Percentiles rank a stretch among this genome's conserved stretches.
phyloP scores from a whole-genome alignment of 2,329 filamentous ascomycete genomes.

The Penicillium aurantiogriseum region DNA sequence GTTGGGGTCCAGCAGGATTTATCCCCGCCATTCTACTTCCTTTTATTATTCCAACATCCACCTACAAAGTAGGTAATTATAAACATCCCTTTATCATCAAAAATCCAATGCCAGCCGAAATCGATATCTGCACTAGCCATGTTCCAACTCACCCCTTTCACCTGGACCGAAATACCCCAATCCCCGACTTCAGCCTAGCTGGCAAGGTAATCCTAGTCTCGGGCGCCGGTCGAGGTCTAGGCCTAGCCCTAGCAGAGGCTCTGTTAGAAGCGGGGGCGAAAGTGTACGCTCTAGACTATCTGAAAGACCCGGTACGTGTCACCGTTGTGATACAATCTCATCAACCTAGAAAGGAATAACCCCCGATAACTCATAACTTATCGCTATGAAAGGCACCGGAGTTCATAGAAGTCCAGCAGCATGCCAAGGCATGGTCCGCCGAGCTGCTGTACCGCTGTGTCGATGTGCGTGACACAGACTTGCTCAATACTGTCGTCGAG shows the following conservation, averaged over 20 bases:
- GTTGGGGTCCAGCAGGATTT: background rate
- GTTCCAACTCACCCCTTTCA: background rate
- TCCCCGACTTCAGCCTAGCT: background rate
- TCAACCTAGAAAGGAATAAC: background rate
- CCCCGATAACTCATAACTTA: background rate
- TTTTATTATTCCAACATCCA: background rate
- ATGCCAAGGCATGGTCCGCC: slow-evolving; percentile 38
- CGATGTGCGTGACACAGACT: slow-evolving; percentile 71
- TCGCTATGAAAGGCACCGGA: background rate
- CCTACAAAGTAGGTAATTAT: too few species aligned
- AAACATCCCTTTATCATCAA: background rate
- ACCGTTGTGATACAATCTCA: background rate
- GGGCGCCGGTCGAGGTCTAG: background rate
- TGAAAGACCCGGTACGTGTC: background rate
- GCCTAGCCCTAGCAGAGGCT: background rate
- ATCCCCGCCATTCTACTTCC: background rate
- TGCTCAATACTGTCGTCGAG: slow-evolving; percentile 65
- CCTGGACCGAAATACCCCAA: too few species aligned
- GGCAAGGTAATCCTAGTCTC: background rate
- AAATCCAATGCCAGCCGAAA: background rate
- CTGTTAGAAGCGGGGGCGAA: background rate
- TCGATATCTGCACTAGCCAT: background rate
- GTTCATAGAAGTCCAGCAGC: background rate
- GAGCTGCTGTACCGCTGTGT: slow-evolving; percentile 71
- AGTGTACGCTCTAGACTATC: background rate